Evolutionary conservation across 1,139 yeast genomes (phyloP).

Genomic region (Diutina ranongensis): DNA sequence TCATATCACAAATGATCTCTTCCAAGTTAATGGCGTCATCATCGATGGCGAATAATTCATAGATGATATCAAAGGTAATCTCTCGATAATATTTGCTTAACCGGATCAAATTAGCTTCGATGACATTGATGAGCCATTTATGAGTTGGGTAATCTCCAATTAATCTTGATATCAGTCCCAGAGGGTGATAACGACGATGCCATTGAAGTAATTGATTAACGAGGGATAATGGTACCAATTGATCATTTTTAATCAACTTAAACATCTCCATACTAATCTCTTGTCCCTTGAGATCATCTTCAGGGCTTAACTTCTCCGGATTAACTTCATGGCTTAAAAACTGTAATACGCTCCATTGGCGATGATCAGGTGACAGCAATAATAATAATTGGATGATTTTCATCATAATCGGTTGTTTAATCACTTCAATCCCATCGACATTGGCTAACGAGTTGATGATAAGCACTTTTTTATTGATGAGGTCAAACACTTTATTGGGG

Average conservation of each 20-base stretch:
- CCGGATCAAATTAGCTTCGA: background rate
- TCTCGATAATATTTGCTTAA: background rate
- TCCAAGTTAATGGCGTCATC: background rate
- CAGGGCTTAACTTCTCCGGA: too few species aligned
- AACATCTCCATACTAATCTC: background rate
- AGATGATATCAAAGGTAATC: background rate
- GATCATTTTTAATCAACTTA: background rate
- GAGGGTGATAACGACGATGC: background rate
- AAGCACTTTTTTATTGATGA: slow-evolving; percentile 2
- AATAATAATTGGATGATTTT: background rate
- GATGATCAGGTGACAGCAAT: background rate
- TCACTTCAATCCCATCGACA: background rate
- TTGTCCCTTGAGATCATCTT: background rate
- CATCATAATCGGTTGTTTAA: background rate
- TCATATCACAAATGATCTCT: background rate
- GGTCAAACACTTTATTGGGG: background rate
- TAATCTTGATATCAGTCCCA: background rate
- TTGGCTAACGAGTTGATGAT: background rate
- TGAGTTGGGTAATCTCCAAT: background rate
- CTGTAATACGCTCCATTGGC: background rate
- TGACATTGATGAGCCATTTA: background rate
- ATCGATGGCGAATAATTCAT: background rate
- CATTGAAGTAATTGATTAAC: background rate
- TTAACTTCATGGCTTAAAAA: background rate
- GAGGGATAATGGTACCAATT: background rate